Evolutionary conservation across 106 monocot genomes (phyloP), one percentile per base, ranked within the genome.

Genomic region (Phalaenopsis equestris): DNA sequence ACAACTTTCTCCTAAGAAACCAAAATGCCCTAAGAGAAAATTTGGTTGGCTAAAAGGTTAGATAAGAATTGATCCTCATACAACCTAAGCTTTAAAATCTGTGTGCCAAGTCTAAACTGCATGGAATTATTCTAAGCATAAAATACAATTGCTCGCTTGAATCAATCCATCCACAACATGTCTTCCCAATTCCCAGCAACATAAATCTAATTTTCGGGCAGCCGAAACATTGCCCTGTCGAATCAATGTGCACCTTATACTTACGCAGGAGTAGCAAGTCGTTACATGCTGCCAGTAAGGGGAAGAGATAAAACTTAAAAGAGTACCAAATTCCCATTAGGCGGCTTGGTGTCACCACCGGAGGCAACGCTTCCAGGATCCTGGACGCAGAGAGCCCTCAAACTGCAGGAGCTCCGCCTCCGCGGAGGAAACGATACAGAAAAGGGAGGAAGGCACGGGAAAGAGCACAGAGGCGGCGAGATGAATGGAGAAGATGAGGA

Each of bases 251-350:
- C 6, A 4, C 38, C 19, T 61, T 21, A 70, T 8, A 23, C 21
- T 8, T 24, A 23, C 9, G 24, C 24, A 65, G n/a, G 2, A 65
- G 64, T n/a, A 5, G n/a, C 64, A 65, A 18, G 6, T 42, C 43
- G 45, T 43, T 74, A 16, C 19, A 74, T 8, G 5, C 23, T 24
- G 5, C 46, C 6, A 76, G 11, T 2, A 49, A 24, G 8, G 2
- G 30, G 42, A 14, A 8, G 11, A 56, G 57, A 10, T 15, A 42
- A 30, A 30, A 30, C 30, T 30, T 30, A 30, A 67, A 56, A 39
- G 38, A 12, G 37, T 78, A 84, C 84, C 80, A 67, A 42, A 75
- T 84, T 81, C 15, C 87, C 87, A 64, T 82, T 87, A 11, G 84
- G 81, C 15, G 82, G 72, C 82, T 79, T 82, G 24, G 78, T 36